Evolutionary conservation across 2,329 filamentous ascomycete genomes (phyloP).

Genomic region (Ascochyta viciae-villosae): DNA sequence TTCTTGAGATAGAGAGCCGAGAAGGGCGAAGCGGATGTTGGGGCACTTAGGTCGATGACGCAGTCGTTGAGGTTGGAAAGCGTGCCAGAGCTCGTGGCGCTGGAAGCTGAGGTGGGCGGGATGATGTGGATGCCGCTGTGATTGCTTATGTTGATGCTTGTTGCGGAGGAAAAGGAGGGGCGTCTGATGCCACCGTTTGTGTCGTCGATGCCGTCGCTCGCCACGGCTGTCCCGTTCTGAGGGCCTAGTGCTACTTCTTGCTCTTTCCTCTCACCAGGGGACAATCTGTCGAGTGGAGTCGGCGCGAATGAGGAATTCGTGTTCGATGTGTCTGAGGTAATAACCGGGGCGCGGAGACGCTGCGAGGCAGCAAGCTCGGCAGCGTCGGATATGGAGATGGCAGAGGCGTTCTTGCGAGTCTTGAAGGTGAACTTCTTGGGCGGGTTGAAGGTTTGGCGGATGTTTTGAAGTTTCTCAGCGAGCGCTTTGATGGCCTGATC

Average conservation of each 20-base stretch:
- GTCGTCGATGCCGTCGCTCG: slow-evolving; percentile 5
- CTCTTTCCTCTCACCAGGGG: slow-evolving; percentile 44
- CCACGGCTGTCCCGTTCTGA: not conserved
- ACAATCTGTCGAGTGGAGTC: slow-evolving; percentile 47
- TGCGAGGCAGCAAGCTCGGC: slow-evolving; percentile 61
- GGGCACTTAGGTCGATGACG: slow-evolving; percentile 80
- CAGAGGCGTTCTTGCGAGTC: slow-evolving; percentile 59
- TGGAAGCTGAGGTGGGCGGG: slow-evolving; percentile 73
- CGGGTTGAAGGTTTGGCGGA: slow-evolving; percentile 69
- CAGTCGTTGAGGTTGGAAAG: slow-evolving; percentile 73
- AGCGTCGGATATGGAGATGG: slow-evolving; percentile 64
- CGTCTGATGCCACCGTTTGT: slow-evolving; percentile 45
- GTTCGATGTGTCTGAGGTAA: slow-evolving; percentile 48
- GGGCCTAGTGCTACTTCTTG: slow-evolving; percentile 20
- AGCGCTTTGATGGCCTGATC: slow-evolving; percentile 77
- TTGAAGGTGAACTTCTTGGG: slow-evolving; percentile 87
- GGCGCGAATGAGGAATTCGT: slow-evolving; percentile 52
- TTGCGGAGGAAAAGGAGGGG: slow-evolving; percentile 64
- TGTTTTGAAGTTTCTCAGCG: slow-evolving; percentile 77
- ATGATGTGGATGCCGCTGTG: slow-evolving; percentile 77
- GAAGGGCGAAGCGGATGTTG: slow-evolving; percentile 64
- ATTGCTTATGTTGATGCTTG: slow-evolving; percentile 68
- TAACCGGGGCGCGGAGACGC: slow-evolving; percentile 50
- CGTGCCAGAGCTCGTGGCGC: slow-evolving; percentile 75
- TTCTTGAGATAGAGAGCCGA: slow-evolving; percentile 74